Percentiles rank a stretch among this genome's conserved stretches.
Conservation (phyloP, 345 rosid genomes). For the Acer negundo region DNA sequence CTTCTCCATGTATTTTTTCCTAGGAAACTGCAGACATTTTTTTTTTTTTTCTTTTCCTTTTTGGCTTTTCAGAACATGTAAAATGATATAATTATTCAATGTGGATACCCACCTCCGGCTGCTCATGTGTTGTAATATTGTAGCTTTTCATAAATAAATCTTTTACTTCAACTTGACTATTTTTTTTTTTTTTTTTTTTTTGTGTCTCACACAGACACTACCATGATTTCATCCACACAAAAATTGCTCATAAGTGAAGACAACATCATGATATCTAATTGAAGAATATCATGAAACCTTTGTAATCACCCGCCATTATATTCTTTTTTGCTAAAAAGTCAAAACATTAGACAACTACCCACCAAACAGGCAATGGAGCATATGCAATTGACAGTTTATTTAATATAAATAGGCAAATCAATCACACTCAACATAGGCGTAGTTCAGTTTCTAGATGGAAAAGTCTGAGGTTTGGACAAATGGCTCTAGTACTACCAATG, state of each 20-base stretch:
- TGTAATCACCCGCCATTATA: slow-evolving; percentile 1
- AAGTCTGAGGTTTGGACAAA: too few species aligned
- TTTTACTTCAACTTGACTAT: slow-evolving; percentile 1
- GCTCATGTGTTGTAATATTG: background rate
- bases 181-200: background rate
- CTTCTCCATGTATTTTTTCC: background rate
- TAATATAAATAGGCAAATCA: background rate
- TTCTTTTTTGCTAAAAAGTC: slow-evolving; percentile 12
- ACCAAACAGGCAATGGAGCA: background rate
- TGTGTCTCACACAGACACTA: background rate
- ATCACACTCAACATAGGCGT: background rate
- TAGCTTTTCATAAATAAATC: background rate
- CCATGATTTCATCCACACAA: slow-evolving; percentile 10
- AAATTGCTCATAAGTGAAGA: background rate
- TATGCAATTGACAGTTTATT: background rate
- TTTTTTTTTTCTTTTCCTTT: background rate
- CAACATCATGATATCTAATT: slow-evolving; percentile 14
- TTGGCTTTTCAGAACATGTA: background rate
- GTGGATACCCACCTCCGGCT: background rate
- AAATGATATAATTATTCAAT: background rate
- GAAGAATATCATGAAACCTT: slow-evolving; percentile 3
- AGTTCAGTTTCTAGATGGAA: too few species aligned
- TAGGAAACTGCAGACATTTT: background rate
- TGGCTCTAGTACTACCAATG: too few species aligned
- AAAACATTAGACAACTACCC: background rate